Base-by-base conservation (phyloP, 495 filamentous ascomycete species). In the Aspergillus mulundensis region DNA sequence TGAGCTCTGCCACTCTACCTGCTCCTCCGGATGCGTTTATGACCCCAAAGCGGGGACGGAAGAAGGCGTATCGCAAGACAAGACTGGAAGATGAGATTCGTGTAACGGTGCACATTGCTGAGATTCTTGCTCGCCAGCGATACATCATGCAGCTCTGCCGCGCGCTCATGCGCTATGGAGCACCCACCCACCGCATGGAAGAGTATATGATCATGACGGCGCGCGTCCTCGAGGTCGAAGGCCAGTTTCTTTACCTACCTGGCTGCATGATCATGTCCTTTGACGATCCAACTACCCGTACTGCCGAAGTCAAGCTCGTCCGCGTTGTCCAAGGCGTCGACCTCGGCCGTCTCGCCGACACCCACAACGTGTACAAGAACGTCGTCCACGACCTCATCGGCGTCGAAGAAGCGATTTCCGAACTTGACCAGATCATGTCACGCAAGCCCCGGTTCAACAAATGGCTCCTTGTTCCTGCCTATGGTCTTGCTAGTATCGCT, bases 201-300 rank as follows among this genome's bases (percentile, higher is more conserved):
- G 86, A 88, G 61, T 95, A 96, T 67, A 87, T 97, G 87, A 83
- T 81, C 50, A 95, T 92, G 90, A 90, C 89, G 12, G 87, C 92
- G 11, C 81, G 88, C 2, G 90, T 94, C 11, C 81, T 97, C 18
- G 87, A 91, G 65, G 90, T 96, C 21, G 89, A 95, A 39, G 89
- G 86, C 40, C 92, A 96, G 60, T 96, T 94, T 65, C 71, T 96
- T 40, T 96, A 96, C 68, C 84, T 96, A 3, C 93, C 93, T 0
- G 90, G 90, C 5, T 94, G 88, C 60, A 97, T 96, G 93, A 88
- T 97, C 65, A 88, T 96, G 68, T 91, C 90, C 0, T 96, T 97
- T 64, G 92, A 95, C 63, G 93, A 97, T 71, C 82, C 84, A 19
- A 80, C 84, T 14, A 95, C 90, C 1, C 93, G 95, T 61, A 96